Evolutionary conservation across 305 asterid species (phyloP), one percentile per base, ranked within the genome.

Genomic region (Rubia peregrina): DNA sequence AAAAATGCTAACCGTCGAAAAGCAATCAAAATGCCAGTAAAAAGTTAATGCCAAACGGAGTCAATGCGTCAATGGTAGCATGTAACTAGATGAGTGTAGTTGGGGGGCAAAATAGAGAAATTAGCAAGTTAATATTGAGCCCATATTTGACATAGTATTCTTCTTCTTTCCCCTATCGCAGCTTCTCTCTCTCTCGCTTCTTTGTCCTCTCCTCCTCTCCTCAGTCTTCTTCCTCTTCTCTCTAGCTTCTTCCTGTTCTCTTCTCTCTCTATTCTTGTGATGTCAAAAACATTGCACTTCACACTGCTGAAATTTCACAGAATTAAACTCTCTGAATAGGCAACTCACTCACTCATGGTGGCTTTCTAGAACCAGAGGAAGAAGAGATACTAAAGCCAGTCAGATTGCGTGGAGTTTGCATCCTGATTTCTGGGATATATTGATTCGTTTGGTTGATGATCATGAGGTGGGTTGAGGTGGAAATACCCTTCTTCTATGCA

Each of bases 381-480:
- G 16, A 51, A 2, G 11, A 16, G 6, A 67, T 4, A 4, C 65
- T 57, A 26, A 72, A 53, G 71, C 64, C 71, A 67, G 60, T 65
- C 71, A 17, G 60, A 56, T 19, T 43, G 71, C 17, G 62, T 70
- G 71, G 43, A 69, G 65, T 63, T 53, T 62, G 41, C 24, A 22
- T 75, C 33, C 51, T 53, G 26, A 24, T 61, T 60, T 60, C 65
- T 62, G 69, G 49, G 53, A 3, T 36, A 44, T 10, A 41, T 48
- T 21, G 30, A 43, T 46, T 21, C 17, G 21, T 33, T 13, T 44
- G 49, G 62, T 21, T 41, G 26, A 72, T 67, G 76, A 76, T 67
- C 71, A 76, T 76, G 80, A 76, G 80, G 80, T 76, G 73, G 51
- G 79, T 65, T 22, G 71, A 5, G 33, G 26, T 10, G 61, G 30